A percentile compares a stretch with the other conserved stretches of the same genome.
Evolutionary conservation across 805 yeast genomes (phyloP).

Genomic region (Spathaspora sp.): DNA sequence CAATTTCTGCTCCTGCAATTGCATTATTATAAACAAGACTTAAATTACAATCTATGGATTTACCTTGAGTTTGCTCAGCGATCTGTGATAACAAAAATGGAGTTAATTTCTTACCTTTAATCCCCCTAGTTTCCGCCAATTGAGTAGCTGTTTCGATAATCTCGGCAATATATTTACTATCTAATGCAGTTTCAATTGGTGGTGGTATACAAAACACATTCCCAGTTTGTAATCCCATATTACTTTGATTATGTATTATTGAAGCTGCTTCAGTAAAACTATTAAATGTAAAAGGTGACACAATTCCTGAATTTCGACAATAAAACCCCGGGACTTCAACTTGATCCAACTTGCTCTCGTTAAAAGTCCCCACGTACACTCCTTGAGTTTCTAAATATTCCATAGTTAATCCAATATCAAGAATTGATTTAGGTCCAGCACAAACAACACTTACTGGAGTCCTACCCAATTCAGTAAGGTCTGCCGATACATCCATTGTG

Average conservation of each 20-base stretch:
- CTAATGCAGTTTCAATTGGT: slow-evolving; percentile 59
- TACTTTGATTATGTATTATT: slow-evolving; percentile 44
- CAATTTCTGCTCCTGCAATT: slow-evolving; percentile 61
- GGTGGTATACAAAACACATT: slow-evolving; percentile 81
- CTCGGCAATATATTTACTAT: slow-evolving; percentile 45
- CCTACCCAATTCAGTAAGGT: slow-evolving; percentile 75
- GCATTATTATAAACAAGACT: slow-evolving; percentile 80
- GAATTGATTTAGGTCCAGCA: slow-evolving; percentile 84
- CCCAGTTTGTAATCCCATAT: slow-evolving; percentile 60
- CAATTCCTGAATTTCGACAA: slow-evolving; percentile 68
- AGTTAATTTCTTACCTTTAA: slow-evolving; percentile 72
- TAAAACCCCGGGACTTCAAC: slow-evolving; percentile 67
- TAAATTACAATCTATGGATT: slow-evolving; percentile 65
- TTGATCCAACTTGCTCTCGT: slow-evolving; percentile 23
- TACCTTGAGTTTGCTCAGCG: slow-evolving; percentile 65
- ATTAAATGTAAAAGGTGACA: slow-evolving; percentile 64
- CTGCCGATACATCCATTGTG: slow-evolving; percentile 83
- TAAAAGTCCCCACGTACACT: slow-evolving; percentile 72
- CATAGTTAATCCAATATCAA: slow-evolving; percentile 76
- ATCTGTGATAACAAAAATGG: slow-evolving; percentile 71
- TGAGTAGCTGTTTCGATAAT: slow-evolving; percentile 57
- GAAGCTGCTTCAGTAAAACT: slow-evolving; percentile 57
- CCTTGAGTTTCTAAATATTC: slow-evolving; percentile 91
- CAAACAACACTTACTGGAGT: slow-evolving; percentile 90
- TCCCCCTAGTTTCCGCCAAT: slow-evolving; percentile 50